Evolutionary conservation across 2,329 filamentous ascomycete species (phyloP).

Genomic region (Aspergillus proliferans): DNA sequence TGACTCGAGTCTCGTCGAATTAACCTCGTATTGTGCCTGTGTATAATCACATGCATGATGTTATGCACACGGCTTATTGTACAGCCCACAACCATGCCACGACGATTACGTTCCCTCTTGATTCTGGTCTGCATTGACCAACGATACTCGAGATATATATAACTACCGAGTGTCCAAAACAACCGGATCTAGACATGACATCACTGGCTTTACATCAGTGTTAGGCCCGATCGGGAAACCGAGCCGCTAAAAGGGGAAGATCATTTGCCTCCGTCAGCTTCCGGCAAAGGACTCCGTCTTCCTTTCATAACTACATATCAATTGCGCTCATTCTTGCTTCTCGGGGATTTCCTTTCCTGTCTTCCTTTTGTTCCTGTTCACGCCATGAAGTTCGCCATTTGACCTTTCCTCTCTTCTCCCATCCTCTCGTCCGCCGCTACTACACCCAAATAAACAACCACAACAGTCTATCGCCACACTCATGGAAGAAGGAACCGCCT

Average conservation of each 20-base stretch:
- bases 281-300: neutral
- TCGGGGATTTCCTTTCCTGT: neutral
- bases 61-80: no score
- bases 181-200: conserved; percentile 2
- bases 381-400: neutral
- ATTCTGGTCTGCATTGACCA: no score
- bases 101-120: no score
- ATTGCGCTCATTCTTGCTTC: neutral
- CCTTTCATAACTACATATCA: no score
- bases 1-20: no score
- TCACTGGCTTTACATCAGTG: conserved; percentile 9
- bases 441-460: conserved; percentile 1
- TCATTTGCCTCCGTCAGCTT: neutral
- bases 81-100: no score
- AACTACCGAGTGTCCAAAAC: no score
- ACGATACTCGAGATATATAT: no score
- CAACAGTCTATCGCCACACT: conserved; percentile 13
- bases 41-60: no score
- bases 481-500: conserved; percentile 30
- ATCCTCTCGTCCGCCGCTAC: neutral
- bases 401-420: neutral
- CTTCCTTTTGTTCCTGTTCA: neutral
- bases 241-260: neutral
- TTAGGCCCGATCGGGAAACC: neutral
- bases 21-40: no score